Evolutionary conservation across 169 alveolate genomes (phyloP).

Genomic region (Toxoplasma gondii): DNA sequence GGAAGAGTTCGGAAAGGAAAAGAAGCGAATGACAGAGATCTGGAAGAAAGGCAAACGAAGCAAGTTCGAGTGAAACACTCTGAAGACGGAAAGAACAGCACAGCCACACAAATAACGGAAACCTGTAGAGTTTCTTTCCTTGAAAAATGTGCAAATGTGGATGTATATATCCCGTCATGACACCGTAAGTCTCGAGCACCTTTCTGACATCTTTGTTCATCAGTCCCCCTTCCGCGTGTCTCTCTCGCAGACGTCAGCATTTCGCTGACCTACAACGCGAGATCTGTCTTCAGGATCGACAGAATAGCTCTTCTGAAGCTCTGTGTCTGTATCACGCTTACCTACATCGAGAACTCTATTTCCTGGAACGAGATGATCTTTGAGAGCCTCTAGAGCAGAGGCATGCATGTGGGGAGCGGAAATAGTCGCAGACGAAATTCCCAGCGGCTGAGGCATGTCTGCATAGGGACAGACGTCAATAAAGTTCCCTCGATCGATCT

Average conservation of each 20-base stretch:
- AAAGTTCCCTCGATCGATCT: conserved; percentile 67
- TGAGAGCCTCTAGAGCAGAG: conserved; percentile 76
- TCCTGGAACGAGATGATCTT: conserved; percentile 68
- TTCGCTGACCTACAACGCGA: too few species aligned
- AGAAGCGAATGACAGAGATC: not conserved
- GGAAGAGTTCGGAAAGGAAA: not conserved
- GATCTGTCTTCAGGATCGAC: too few species aligned
- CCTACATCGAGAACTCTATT: conserved; percentile 80
- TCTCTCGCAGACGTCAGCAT: too few species aligned
- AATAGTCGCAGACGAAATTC: conserved; percentile 77
- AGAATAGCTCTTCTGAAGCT: too few species aligned
- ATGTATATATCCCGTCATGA: too few species aligned
- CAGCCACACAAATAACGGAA: not conserved
- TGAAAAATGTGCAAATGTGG: too few species aligned
- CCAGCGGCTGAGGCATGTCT: conserved; percentile 68
- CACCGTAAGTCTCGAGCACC: too few species aligned
- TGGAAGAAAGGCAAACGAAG: not conserved
- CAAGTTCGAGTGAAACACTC: too few species aligned
- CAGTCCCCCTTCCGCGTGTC: not conserved
- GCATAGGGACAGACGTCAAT: conserved; percentile 33
- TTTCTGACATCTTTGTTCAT: not conserved
- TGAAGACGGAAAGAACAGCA: not conserved
- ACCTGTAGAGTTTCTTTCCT: not conserved
- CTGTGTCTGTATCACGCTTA: not conserved
- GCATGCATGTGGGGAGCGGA: conserved; percentile 93